phyloP scores from a whole-genome alignment of 2,329 filamentous ascomycete genomes.

The Aspergillus brunneoviolaceus region DNA sequence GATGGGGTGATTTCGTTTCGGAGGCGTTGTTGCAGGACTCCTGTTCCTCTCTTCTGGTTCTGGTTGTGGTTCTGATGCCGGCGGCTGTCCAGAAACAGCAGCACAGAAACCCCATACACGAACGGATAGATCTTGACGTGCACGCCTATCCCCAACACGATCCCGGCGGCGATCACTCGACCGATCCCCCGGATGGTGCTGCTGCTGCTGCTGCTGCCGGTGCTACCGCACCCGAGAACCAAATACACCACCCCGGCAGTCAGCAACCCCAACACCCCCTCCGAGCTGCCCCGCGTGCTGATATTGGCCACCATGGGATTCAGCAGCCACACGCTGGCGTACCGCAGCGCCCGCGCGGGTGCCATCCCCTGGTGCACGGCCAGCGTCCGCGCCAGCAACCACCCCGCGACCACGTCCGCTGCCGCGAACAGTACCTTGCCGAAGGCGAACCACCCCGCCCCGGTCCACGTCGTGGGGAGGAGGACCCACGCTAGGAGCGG shows the following conservation, averaged over 20 bases:
- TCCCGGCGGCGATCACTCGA: slow-evolving; percentile 63
- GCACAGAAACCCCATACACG: slow-evolving; percentile 71
- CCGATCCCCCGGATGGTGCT: not conserved
- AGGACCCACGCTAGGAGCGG: slow-evolving; percentile 90
- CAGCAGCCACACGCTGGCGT: slow-evolving; percentile 84
- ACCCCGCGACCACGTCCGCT: slow-evolving; percentile 82
- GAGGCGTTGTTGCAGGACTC: not conserved
- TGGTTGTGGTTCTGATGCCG: not conserved
- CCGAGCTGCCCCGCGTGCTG: slow-evolving; percentile 89
- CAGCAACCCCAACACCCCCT: slow-evolving; percentile 82
- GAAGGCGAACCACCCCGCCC: slow-evolving; percentile 60
- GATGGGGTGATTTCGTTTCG: slow-evolving; percentile 38
- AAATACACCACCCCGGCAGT: slow-evolving; percentile 80
- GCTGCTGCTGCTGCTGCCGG: too few relatives aligned
- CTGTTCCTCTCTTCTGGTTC: not conserved
- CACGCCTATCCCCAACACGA: slow-evolving; percentile 76
- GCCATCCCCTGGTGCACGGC: slow-evolving; percentile 22
- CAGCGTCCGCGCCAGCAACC: slow-evolving; percentile 65
- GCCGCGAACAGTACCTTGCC: slow-evolving; percentile 85
- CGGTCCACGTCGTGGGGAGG: slow-evolving; percentile 66
- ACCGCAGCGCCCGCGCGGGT: slow-evolving; percentile 60
- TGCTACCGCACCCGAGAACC: slow-evolving; percentile 67
- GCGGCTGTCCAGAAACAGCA: slow-evolving; percentile 44
- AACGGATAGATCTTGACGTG: slow-evolving; percentile 99
- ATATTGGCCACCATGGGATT: slow-evolving; percentile 99